Conservation (phyloP, 768 basidiomycete genomes). For the Calocybe cyanea region DNA sequence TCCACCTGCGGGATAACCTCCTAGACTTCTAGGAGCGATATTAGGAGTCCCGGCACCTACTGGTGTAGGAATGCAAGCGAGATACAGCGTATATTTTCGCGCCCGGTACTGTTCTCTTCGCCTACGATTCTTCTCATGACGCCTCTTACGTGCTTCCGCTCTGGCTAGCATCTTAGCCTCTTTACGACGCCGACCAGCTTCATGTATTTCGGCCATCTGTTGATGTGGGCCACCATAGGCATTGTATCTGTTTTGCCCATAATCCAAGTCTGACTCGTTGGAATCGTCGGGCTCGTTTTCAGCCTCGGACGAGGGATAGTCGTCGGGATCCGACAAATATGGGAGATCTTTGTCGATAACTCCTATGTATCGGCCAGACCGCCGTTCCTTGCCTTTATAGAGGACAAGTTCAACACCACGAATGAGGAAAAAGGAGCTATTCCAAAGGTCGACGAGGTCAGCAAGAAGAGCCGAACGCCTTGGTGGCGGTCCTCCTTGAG, state of each 20-base stretch:
- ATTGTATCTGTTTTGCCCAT: slow-evolving; percentile 29
- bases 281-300: slow-evolving; percentile 26
- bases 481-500: slow-evolving; percentile 44
- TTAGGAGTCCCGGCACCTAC: slow-evolving; percentile 20
- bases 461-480: slow-evolving; percentile 57
- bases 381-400: slow-evolving; percentile 76
- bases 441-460: slow-evolving; percentile 82
- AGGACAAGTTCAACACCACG: slow-evolving; percentile 78
- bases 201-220: slow-evolving; percentile 39
- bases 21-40: slow-evolving; percentile 14
- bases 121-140: slow-evolving; percentile 61
- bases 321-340: slow-evolving; percentile 39
- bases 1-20: slow-evolving; percentile 15
- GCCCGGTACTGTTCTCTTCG: slow-evolving; percentile 56
- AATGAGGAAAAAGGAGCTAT: slow-evolving; percentile 65
- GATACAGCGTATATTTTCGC: slow-evolving; percentile 60
- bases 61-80: slow-evolving; percentile 43
- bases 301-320: slow-evolving; percentile 39
- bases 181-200: slow-evolving; percentile 48
- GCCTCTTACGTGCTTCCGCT: slow-evolving; percentile 57
- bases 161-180: slow-evolving; percentile 36
- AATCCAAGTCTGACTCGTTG: slow-evolving; percentile 38
- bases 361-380: slow-evolving; percentile 62
- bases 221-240: slow-evolving; percentile 39
- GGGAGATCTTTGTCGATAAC: slow-evolving; percentile 51